A percentile compares a stretch with the other conserved stretches of the same genome.
These are phyloP conservation scores for Zasmidium angulare DNA, from an alignment of 2,329 filamentous ascomycete genomes.

Conservation along the genomic window DNA sequence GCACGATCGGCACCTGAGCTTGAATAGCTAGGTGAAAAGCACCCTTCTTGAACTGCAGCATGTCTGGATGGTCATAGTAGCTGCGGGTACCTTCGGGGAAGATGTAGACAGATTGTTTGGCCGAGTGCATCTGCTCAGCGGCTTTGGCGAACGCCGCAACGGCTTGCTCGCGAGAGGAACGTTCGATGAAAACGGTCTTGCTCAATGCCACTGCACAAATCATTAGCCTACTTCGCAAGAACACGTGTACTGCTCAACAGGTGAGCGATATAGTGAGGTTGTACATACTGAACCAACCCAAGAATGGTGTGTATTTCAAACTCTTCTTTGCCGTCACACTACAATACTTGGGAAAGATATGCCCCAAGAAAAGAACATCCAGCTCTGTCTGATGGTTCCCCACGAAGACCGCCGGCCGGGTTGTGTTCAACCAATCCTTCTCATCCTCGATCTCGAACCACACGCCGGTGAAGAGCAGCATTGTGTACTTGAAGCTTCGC, in stretches of 20 bases:
- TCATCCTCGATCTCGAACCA: constrained; percentile 66
- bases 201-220: constrained; percentile 62
- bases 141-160: constrained; percentile 83
- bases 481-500: constrained; percentile 75
- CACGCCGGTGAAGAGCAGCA: constrained; percentile 74
- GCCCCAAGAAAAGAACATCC: constrained; percentile 86
- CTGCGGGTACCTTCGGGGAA: constrained; percentile 92
- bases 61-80: constrained; percentile 74
- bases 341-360: constrained; percentile 87
- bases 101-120: constrained; percentile 72
- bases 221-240: constrained; percentile 12
- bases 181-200: constrained; percentile 93
- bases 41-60: constrained; percentile 98
- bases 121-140: constrained; percentile 71
- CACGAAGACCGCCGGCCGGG: constrained; percentile 82
- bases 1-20: constrained; percentile 89
- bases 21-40: constrained; percentile 95
- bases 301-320: constrained; percentile 74
- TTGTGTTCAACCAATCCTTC: constrained; percentile 39
- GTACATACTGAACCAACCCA: constrained; percentile 84
- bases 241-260: not conserved
- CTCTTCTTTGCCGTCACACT: constrained; percentile 89
- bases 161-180: constrained; percentile 78
- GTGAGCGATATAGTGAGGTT: not conserved
- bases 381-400: constrained; percentile 93